phyloP scores from a whole-genome alignment of 1,139 yeast genomes.

The Candida smagusa region DNA sequence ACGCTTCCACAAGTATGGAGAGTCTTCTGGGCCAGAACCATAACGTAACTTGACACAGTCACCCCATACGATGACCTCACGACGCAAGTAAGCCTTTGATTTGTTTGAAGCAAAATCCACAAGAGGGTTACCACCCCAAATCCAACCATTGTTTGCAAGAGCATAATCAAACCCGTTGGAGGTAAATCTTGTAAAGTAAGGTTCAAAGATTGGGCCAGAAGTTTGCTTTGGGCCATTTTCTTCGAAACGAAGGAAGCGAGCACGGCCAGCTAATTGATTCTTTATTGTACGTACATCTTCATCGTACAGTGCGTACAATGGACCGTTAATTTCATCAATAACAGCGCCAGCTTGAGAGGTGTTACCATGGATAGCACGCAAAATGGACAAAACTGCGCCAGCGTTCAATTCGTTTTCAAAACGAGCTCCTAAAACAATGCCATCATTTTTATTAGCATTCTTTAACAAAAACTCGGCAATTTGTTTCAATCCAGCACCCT shows the following conservation, averaged over 20 bases:
- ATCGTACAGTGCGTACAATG: slow-evolving; percentile 73
- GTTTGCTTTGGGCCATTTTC: slow-evolving; percentile 80
- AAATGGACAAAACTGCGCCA: slow-evolving; percentile 45
- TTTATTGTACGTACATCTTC: slow-evolving; percentile 63
- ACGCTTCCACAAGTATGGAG: slow-evolving; percentile 85
- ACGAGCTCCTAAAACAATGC: slow-evolving; percentile 32
- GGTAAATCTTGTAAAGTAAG: slow-evolving; percentile 76
- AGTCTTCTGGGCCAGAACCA: slow-evolving; percentile 72
- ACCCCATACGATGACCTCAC: slow-evolving; percentile 97
- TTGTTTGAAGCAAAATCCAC: slow-evolving; percentile 85
- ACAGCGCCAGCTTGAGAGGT: slow-evolving; percentile 47
- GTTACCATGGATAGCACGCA: slow-evolving; percentile 23
- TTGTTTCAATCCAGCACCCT: slow-evolving; percentile 32
- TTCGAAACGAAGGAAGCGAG: slow-evolving; percentile 72
- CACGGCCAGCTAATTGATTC: slow-evolving; percentile 70
- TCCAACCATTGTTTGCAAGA: slow-evolving; percentile 96
- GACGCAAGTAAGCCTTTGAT: slow-evolving; percentile 77
- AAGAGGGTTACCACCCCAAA: slow-evolving; percentile 94
- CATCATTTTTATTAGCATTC: slow-evolving; percentile 27
- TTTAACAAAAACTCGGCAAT: slow-evolving; percentile 53
- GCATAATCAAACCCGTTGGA: slow-evolving; percentile 59
- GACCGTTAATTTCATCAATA: slow-evolving; percentile 73
- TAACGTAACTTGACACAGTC: slow-evolving; percentile 93
- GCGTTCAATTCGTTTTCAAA: slow-evolving; percentile 55
- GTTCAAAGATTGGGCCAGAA: slow-evolving; percentile 67